Evolutionary conservation across 2,329 filamentous ascomycete species (phyloP).

Genomic region (Beauveria sp.): DNA sequence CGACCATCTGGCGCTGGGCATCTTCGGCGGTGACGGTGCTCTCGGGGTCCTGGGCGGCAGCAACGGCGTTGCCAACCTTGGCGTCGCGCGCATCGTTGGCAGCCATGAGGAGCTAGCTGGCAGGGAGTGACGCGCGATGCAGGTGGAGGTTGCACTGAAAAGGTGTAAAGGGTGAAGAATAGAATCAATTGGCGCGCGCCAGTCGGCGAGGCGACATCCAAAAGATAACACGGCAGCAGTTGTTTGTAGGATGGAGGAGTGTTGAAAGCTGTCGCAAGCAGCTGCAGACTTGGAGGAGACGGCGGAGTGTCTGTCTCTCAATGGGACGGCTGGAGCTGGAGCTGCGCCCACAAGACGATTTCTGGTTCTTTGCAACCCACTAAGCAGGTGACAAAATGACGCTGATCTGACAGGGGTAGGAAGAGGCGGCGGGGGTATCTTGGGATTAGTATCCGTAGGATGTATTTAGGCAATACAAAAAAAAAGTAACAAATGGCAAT

Average conservation of each 20-base stretch:
- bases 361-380: background rate
- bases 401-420: conserved; percentile 4
- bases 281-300: background rate
- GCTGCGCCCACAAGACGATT: background rate
- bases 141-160: background rate
- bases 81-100: conserved; percentile 6
- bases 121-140: background rate
- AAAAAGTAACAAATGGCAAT: conserved; percentile 2
- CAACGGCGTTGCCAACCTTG: conserved; percentile 6
- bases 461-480: background rate
- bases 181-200: conserved; percentile 10
- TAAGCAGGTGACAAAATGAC: background rate
- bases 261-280: background rate
- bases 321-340: conserved; percentile 2
- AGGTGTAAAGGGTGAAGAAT: too few species aligned
- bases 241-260: background rate
- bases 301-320: background rate
- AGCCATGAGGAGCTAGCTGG: background rate
- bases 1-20: conserved; percentile 65
- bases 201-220: conserved; percentile 9
- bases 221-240: background rate
- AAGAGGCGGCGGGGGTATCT: conserved; percentile 6
- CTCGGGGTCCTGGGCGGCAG: conserved; percentile 57
- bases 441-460: background rate
- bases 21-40: conserved; percentile 60